These are phyloP conservation scores for Phytophthora macrochlamydospora DNA, from an alignment of 352 stramenopile species.

Conservation along the genomic window DNA sequence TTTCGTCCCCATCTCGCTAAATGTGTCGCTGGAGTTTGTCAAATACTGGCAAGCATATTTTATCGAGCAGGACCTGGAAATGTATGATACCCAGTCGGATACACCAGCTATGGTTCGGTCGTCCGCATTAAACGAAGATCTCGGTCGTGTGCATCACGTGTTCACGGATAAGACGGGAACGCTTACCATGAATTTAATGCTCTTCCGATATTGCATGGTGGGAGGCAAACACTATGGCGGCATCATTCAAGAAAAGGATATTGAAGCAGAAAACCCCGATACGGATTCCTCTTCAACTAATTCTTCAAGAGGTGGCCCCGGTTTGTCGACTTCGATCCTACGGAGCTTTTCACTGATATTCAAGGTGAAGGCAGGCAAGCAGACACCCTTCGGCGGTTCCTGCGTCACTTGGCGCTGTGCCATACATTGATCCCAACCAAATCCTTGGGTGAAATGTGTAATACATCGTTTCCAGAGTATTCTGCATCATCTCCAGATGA, in stretches of 20 bases:
- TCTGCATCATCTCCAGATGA: conserved; percentile 86
- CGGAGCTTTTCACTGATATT: conserved; percentile 67
- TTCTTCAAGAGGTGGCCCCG: conserved; percentile 11
- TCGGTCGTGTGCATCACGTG: conserved; percentile 91
- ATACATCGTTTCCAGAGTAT: conserved; percentile 74
- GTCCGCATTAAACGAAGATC: conserved; percentile 91
- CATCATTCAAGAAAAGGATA: conserved; percentile 56
- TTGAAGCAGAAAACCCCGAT: conserved; percentile 30
- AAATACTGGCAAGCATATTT: conserved; percentile 97
- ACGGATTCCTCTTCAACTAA: not conserved
- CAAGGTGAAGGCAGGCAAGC: conserved; percentile 40
- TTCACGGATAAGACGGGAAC: conserved; percentile 97
- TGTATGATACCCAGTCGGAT: conserved; percentile 92
- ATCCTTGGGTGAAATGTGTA: conserved; percentile 71
- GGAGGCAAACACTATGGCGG: conserved; percentile 93
- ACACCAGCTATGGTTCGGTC: conserved; percentile 84
- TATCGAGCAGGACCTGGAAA: conserved; percentile 91
- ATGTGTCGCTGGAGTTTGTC: conserved; percentile 97
- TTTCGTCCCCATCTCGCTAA: conserved; percentile 98
- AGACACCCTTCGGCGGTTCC: conserved; percentile 56
- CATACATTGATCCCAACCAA: conserved; percentile 83
- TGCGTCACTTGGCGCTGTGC: conserved; percentile 81
- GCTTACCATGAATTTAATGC: conserved; percentile 96
- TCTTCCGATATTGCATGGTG: conserved; percentile 96
- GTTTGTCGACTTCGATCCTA: conserved; percentile 79